These are phyloP conservation scores for Typha latifolia DNA, from an alignment of 176 grass and related monocot species.

Conservation along the genomic window DNA sequence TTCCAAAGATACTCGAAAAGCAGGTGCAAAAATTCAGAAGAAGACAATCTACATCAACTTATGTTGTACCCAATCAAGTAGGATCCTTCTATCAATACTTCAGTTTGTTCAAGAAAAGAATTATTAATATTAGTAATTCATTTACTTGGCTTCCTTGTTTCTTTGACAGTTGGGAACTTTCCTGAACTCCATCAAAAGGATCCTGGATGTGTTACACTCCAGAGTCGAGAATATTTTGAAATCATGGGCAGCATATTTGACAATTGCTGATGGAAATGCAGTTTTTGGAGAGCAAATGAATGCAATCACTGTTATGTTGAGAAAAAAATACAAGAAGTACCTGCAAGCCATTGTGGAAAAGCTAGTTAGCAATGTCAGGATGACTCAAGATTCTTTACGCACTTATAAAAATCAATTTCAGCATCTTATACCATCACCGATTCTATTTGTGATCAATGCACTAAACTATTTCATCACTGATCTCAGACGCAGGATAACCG, in stretches of 20 bases:
- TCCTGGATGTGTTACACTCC: conserved; percentile 79
- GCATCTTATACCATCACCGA: not conserved
- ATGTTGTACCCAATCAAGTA: conserved; percentile 68
- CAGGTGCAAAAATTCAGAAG: conserved; percentile 84
- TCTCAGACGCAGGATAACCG: conserved; percentile 60
- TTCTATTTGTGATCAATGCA: not conserved
- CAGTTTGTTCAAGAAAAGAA: not conserved
- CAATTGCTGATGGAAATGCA: conserved; percentile 43
- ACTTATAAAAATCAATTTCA: not conserved
- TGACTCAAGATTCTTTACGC: not conserved
- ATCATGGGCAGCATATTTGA: conserved; percentile 69
- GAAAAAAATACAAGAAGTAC: conserved; percentile 91
- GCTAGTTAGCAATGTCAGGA: conserved; percentile 69
- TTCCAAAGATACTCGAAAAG: conserved; percentile 85
- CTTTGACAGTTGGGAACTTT: conserved; percentile 81
- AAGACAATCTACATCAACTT: conserved; percentile 58
- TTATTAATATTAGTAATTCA: too few relatives aligned
- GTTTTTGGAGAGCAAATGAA: conserved; percentile 88
- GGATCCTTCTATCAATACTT: conserved; percentile 7
- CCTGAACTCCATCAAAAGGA: conserved; percentile 85
- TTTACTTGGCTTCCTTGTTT: not conserved
- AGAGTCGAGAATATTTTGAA: conserved; percentile 71
- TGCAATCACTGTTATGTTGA: conserved; percentile 76
- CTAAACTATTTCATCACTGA: conserved; percentile 9
- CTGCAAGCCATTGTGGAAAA: conserved; percentile 75